These are phyloP conservation scores for Ophiobolus disseminans DNA, from an alignment of 2,329 filamentous ascomycete genomes.

Conservation along the genomic window DNA sequence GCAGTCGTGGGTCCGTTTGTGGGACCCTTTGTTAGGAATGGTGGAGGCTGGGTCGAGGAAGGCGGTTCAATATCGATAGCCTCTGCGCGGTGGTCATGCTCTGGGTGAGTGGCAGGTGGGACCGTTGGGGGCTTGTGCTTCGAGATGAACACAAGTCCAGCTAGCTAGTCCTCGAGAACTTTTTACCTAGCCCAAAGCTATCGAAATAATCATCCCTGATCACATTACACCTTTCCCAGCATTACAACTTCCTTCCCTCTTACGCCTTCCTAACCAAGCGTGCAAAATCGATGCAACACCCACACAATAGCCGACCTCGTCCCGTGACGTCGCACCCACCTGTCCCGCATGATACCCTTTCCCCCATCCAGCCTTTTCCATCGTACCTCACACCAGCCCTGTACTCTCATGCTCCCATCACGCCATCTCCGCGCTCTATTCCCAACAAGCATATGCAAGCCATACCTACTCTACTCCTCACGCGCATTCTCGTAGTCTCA, in stretches of 20 bases:
- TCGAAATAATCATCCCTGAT: conserved; percentile 7
- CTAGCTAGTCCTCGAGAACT: background rate
- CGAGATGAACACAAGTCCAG: conserved; percentile 4
- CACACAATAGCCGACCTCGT: background rate
- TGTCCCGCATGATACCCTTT: conserved; percentile 2
- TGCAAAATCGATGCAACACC: background rate
- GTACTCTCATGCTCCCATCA: conserved; percentile 3
- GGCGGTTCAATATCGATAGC: conserved; percentile 31
- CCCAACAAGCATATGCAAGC: background rate
- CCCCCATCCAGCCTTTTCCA: background rate
- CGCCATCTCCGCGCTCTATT: background rate
- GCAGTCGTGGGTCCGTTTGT: conserved; percentile 36
- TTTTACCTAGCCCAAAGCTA: conserved; percentile 1
- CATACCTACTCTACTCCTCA: background rate
- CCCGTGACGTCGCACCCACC: background rate
- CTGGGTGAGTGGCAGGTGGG: conserved; percentile 21
- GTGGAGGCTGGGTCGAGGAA: conserved; percentile 16
- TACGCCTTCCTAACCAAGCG: background rate
- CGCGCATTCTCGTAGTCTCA: background rate
- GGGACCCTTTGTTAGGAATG: conserved; percentile 16
- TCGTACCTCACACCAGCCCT: conserved; percentile 4
- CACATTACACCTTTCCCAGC: conserved; percentile 4
- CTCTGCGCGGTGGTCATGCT: conserved; percentile 21
- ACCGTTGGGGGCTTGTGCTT: conserved; percentile 14
- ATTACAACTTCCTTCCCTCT: background rate